Evolutionary conservation across 2,329 filamentous ascomycete species (phyloP).

Genomic region (Aureobasidium mangrovei): DNA sequence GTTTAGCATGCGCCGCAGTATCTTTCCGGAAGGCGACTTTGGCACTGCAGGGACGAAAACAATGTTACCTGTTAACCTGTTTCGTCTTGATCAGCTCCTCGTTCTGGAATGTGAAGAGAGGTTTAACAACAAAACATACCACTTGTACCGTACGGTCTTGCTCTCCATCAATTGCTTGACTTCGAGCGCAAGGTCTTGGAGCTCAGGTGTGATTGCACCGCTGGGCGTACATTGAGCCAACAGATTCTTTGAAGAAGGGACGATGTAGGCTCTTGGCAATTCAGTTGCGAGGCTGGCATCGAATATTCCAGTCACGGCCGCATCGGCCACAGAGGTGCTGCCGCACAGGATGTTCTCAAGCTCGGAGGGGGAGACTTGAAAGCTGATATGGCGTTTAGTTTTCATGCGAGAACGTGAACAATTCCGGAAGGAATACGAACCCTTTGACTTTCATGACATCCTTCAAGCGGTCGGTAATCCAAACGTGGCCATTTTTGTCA

Average conservation of each 20-base stretch:
- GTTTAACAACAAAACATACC: conserved; percentile 21
- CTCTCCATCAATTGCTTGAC: conserved; percentile 36
- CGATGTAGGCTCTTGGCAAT: conserved; percentile 20
- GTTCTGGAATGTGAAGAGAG: background rate
- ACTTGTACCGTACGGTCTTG: conserved; percentile 41
- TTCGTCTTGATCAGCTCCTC: conserved; percentile 48
- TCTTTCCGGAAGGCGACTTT: conserved; percentile 26
- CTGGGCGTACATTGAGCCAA: conserved; percentile 27
- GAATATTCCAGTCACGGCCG: conserved; percentile 21
- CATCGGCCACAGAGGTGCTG: conserved; percentile 22
- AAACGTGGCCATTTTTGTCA: conserved; percentile 22
- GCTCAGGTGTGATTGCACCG: conserved; percentile 29
- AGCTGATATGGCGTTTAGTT: conserved; percentile 26
- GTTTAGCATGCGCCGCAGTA: conserved; percentile 17
- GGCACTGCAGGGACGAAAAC: conserved; percentile 24
- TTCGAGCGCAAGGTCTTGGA: conserved; percentile 29
- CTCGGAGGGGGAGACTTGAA: conserved; percentile 28
- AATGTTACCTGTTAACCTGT: conserved; percentile 24
- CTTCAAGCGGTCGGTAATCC: conserved; percentile 28
- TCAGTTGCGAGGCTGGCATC: conserved; percentile 19
- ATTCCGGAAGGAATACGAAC: background rate
- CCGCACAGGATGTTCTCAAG: conserved; percentile 25
- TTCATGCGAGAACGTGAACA: background rate
- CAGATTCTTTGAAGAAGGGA: conserved; percentile 9
- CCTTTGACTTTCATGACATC: conserved; percentile 30